A percentile compares a stretch with the other conserved stretches of the same genome.
phyloP scores from a whole-genome alignment of 768 basidiomycete genomes.

The Russula vinacea region DNA sequence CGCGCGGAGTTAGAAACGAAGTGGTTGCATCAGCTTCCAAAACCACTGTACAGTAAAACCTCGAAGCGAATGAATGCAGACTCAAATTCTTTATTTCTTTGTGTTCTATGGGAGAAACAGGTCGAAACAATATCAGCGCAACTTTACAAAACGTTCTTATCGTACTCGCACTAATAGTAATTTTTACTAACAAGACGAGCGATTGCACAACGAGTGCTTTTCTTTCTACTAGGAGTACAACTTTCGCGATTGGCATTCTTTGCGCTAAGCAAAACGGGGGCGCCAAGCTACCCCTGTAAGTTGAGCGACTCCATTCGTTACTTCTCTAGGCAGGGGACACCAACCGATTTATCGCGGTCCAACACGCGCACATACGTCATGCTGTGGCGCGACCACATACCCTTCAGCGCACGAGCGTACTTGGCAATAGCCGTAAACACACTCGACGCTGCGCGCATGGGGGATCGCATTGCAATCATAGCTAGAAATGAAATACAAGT shows the following conservation, averaged over 20 bases:
- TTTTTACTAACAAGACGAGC: background rate
- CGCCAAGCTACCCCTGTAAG: background rate
- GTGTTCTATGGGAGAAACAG: background rate
- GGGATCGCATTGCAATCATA: slow-evolving; percentile 35
- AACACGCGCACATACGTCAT: slow-evolving; percentile 28
- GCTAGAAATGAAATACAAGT: slow-evolving; percentile 21
- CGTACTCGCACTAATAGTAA: background rate
- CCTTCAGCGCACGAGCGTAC: slow-evolving; percentile 35
- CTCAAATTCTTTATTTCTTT: background rate
- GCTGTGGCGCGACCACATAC: slow-evolving; percentile 28
- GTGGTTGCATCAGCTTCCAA: no score
- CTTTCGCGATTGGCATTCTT: background rate
- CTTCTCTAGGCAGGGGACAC: no score
- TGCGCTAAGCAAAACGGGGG: background rate
- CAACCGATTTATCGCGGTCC: background rate
- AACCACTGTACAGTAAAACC: no score
- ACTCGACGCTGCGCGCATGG: slow-evolving; percentile 33
- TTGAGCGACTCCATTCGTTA: background rate
- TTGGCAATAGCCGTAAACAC: slow-evolving; percentile 33
- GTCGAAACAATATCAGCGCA: background rate
- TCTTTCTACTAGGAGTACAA: background rate
- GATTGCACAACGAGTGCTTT: background rate
- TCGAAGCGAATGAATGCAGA: background rate
- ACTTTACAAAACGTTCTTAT: background rate
- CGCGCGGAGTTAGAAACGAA: no score